phyloP scores from a whole-genome alignment of 208 protist genomes.

The Perkinsela sp. region DNA sequence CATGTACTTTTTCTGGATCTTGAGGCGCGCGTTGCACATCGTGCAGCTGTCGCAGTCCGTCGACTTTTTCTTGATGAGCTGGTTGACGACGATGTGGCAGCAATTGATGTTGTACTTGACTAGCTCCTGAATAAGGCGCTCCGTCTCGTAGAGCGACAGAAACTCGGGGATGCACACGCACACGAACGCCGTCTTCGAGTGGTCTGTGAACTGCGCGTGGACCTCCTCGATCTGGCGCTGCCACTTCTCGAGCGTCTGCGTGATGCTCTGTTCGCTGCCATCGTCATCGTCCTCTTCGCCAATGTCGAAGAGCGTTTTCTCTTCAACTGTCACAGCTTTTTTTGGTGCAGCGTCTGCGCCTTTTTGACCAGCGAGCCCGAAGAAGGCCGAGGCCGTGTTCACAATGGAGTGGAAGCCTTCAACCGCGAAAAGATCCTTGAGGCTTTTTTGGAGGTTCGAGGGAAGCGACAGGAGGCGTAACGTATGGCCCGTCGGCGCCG shows the following conservation, averaged over 20 bases:
- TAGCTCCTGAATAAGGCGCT: conserved; percentile 87
- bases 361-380: conserved; percentile 7
- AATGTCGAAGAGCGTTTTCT: neutral
- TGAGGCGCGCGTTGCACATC: conserved; percentile 53
- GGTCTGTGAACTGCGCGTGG: conserved; percentile 22
- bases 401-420: conserved; percentile 17
- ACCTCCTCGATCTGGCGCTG: conserved; percentile 13
- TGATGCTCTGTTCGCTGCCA: conserved; percentile 6
- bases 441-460: conserved; percentile 14
- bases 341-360: neutral
- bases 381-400: conserved; percentile 10
- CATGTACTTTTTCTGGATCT: conserved; percentile 80
- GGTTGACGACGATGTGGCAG: conserved; percentile 83
- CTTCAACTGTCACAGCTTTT: neutral
- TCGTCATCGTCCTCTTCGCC: neutral
- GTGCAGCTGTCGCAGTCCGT: conserved; percentile 19
- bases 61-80: conserved; percentile 41
- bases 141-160: conserved; percentile 93
- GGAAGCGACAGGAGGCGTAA: conserved; percentile 76
- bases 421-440: conserved; percentile 15
- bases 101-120: conserved; percentile 78
- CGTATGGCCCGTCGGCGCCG: conserved; percentile 93
- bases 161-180: conserved; percentile 96
- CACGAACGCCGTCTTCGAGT: conserved; percentile 77
- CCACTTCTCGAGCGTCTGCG: conserved; percentile 10